These are phyloP conservation scores for Babesia bovis DNA, from an alignment of 169 alveolate species.

Conservation along the genomic window DNA sequence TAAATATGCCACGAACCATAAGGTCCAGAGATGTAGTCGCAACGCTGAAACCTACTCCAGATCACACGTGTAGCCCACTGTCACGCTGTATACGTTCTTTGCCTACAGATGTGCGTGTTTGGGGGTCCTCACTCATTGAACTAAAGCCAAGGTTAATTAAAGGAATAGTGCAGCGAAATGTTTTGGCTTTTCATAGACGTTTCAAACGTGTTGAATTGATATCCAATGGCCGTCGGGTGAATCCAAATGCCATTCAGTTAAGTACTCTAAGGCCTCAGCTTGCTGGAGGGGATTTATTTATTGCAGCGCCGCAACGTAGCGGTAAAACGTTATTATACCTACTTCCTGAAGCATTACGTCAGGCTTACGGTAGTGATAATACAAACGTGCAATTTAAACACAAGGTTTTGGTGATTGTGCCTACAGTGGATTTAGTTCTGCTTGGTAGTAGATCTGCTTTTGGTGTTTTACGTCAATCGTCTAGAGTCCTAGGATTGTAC, in stretches of 20 bases:
- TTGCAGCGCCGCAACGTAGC: constrained; percentile 50
- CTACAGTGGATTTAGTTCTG: constrained; percentile 57
- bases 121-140: constrained; percentile 66
- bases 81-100: constrained; percentile 25
- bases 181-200: constrained; percentile 20
- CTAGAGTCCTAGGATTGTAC: constrained; percentile 34
- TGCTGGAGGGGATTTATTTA: constrained; percentile 60
- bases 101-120: constrained; percentile 52
- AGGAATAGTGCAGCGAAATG: background rate
- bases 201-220: constrained; percentile 13
- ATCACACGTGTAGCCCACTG: background rate
- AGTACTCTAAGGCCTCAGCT: constrained; percentile 50
- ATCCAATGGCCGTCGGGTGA: constrained; percentile 24
- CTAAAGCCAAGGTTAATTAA: constrained; percentile 18
- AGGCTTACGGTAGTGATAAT: background rate
- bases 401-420: constrained; percentile 44
- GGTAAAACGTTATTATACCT: constrained; percentile 61
- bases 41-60: background rate
- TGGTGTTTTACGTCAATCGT: constrained; percentile 20
- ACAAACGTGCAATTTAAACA: background rate
- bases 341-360: constrained; percentile 46
- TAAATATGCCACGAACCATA: constrained; percentile 4
- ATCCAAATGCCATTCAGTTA: constrained; percentile 53
- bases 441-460: constrained; percentile 52
- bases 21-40: background rate